Conservation (phyloP, 73 alveolate species). For the Uronychia setigera region DNA sequence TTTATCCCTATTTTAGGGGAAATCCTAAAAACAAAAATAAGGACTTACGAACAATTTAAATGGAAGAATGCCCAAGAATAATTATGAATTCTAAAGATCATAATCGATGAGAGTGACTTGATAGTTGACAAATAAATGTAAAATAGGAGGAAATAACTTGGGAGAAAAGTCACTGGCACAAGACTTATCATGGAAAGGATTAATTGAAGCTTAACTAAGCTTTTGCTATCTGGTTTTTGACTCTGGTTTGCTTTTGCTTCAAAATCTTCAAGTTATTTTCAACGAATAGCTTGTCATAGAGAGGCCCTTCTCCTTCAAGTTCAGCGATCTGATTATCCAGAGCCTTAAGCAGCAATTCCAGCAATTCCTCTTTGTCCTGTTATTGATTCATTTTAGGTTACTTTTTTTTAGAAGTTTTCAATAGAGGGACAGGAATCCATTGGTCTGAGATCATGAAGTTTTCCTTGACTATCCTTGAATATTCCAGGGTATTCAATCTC, state of each 20-base stretch:
- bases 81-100: too few relatives aligned
- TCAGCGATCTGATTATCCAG: constrained; percentile 2
- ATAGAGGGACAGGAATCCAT: constrained; percentile 84
- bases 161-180: too few relatives aligned
- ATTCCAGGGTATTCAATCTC: constrained; percentile 79
- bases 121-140: too few relatives aligned
- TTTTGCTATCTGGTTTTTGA: not conserved
- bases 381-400: not conserved
- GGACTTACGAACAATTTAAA: too few relatives aligned
- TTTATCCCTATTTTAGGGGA: too few relatives aligned
- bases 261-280: not conserved
- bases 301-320: not conserved
- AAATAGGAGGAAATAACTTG: too few relatives aligned
- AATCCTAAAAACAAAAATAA: too few relatives aligned
- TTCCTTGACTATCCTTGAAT: constrained; percentile 80
- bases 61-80: too few relatives aligned
- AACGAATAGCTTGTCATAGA: not conserved
- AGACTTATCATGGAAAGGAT: too few relatives aligned
- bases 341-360: constrained; percentile 20
- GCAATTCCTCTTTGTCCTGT: constrained; percentile 11
- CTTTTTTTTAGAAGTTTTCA: constrained; percentile 59
- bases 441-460: constrained; percentile 86
- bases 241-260: not conserved
- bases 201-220: too few relatives aligned
- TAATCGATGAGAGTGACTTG: too few relatives aligned